A percentile compares a stretch with the other conserved stretches of the same genome.
Conservation (phyloP, 352 stramenopile genomes). For the Lagenidium sp. region DNA sequence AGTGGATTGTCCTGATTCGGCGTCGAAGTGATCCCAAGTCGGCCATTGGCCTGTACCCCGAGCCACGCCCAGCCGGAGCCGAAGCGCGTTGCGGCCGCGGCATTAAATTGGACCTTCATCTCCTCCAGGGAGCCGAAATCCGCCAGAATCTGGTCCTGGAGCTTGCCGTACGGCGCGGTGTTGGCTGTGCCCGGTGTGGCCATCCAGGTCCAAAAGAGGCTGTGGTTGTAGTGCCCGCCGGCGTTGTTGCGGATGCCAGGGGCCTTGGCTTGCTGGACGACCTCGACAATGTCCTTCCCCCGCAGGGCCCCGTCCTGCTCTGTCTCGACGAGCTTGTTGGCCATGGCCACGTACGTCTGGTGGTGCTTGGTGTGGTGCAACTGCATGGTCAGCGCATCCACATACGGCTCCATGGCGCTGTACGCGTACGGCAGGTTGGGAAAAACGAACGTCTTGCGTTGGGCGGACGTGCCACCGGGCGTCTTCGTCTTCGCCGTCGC, state of each 20-base stretch:
- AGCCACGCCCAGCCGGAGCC: constrained; percentile 59
- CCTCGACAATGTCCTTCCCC: constrained; percentile 20
- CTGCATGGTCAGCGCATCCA: constrained; percentile 42
- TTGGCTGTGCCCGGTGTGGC: constrained; percentile 27
- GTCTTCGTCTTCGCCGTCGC: constrained; percentile 1
- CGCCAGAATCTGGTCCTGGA: constrained; percentile 37
- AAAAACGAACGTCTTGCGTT: constrained; percentile 18
- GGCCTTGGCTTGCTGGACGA: constrained; percentile 23
- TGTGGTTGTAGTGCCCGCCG: constrained; percentile 31
- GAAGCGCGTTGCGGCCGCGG: constrained; percentile 41
- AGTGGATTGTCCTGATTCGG: constrained; percentile 81
- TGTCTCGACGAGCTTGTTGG: constrained; percentile 33
- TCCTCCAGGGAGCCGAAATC: constrained; percentile 66
- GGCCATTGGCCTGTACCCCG: constrained; percentile 28
- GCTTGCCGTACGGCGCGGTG: constrained; percentile 21
- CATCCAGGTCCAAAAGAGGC: constrained; percentile 76
- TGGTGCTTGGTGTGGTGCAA: constrained; percentile 60
- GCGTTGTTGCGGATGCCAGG: constrained; percentile 29
- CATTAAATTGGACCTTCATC: constrained; percentile 55
- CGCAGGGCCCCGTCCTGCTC: constrained; percentile 23
- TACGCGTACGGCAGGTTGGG: constrained; percentile 41
- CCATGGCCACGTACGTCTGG: constrained; percentile 27
- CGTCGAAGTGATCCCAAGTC: constrained; percentile 82
- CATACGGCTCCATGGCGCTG: constrained; percentile 39
- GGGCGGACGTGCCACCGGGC: constrained; percentile 7